Evolutionary conservation across 2,329 filamentous ascomycete genomes (phyloP).

Genomic region (Beauveria sp.): DNA sequence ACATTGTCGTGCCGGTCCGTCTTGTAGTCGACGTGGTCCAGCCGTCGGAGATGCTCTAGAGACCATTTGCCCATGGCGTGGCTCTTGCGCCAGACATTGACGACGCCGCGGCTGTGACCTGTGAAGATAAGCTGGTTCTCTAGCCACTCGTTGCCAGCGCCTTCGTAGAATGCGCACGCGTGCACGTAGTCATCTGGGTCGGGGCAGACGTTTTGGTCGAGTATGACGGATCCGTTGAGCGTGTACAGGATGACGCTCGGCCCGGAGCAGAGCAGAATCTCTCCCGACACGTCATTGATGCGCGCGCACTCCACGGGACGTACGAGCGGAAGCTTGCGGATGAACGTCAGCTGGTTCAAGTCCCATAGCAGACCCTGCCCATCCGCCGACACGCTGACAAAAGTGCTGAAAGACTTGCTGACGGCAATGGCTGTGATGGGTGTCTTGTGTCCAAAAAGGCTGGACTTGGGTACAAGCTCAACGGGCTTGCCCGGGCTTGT

Average conservation of each 20-base stretch:
- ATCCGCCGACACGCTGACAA: constrained; percentile 75
- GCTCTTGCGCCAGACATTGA: constrained; percentile 66
- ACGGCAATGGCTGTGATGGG: constrained; percentile 77
- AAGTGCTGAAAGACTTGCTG: constrained; percentile 79
- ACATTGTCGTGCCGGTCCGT: constrained; percentile 51
- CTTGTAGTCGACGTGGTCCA: constrained; percentile 69
- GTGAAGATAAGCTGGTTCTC: constrained; percentile 83
- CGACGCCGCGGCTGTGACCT: constrained; percentile 74
- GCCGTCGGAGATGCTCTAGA: constrained; percentile 68
- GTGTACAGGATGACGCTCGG: constrained; percentile 72
- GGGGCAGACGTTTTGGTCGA: constrained; percentile 73
- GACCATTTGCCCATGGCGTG: constrained; percentile 57
- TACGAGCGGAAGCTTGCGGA: constrained; percentile 60
- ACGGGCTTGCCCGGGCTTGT: constrained; percentile 59
- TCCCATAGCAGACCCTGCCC: constrained; percentile 89
- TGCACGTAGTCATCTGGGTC: constrained; percentile 67
- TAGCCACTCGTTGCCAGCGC: constrained; percentile 82
- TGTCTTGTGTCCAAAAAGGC: constrained; percentile 83
- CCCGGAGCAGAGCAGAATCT: constrained; percentile 78
- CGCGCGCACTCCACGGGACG: constrained; percentile 62
- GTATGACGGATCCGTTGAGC: constrained; percentile 74
- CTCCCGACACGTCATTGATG: constrained; percentile 86
- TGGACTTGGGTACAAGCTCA: constrained; percentile 70
- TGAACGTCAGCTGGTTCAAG: constrained; percentile 80
- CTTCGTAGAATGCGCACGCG: constrained; percentile 88